phyloP scores from a whole-genome alignment of 2,329 filamentous ascomycete genomes.

The Fusarium sp. region DNA sequence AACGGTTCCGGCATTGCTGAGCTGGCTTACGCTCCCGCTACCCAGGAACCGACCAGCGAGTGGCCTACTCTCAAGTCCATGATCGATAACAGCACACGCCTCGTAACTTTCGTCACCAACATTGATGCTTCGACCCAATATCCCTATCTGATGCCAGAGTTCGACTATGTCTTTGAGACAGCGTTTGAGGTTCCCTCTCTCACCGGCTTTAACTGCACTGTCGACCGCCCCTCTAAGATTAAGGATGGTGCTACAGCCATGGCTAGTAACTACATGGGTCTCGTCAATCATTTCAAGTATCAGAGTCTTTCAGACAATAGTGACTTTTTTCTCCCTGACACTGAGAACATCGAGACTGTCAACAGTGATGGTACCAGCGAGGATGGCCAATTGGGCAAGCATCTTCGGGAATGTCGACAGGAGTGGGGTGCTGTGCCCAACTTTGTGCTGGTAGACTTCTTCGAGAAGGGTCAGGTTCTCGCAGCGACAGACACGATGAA shows the following conservation, averaged over 20 bases:
- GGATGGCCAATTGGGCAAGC: conserved; percentile 63
- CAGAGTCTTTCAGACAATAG: conserved; percentile 58
- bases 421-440: conserved; percentile 73
- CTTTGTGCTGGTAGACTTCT: conserved; percentile 84
- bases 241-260: conserved; percentile 62
- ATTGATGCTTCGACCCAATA: conserved; percentile 52
- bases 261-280: conserved; percentile 67
- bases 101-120: conserved; percentile 75
- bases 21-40: conserved; percentile 68
- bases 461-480: conserved; percentile 76
- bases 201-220: conserved; percentile 75
- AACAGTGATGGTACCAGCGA: conserved; percentile 68
- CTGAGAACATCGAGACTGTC: conserved; percentile 67
- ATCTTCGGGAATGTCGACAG: conserved; percentile 62
- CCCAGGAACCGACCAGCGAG: conserved; percentile 50
- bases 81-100: conserved; percentile 70
- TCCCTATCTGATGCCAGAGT: conserved; percentile 71
- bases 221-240: conserved; percentile 70
- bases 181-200: conserved; percentile 70
- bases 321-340: conserved; percentile 66
- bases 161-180: conserved; percentile 77
- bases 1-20: conserved; percentile 66
- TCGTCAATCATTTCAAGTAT: conserved; percentile 86
- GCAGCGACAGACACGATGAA: conserved; percentile 76
- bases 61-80: conserved; percentile 80